These are phyloP conservation scores for Teratosphaeriaceae sp. DNA, from an alignment of 2,329 filamentous ascomycete species.

Conservation along the genomic window DNA sequence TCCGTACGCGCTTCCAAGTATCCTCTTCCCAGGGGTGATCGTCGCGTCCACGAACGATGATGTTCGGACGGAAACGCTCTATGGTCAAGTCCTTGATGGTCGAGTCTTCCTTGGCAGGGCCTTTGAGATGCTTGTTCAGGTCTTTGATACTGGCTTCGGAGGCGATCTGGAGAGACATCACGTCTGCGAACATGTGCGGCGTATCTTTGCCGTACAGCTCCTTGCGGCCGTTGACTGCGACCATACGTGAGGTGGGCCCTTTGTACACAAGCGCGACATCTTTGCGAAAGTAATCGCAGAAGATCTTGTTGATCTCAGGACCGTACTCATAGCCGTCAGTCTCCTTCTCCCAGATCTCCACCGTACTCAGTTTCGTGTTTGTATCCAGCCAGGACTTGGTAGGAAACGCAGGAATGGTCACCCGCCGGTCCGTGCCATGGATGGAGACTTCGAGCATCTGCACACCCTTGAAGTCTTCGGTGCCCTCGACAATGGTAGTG, in stretches of 20 bases:
- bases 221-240: slow-evolving; percentile 51
- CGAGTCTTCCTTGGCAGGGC: slow-evolving; percentile 26
- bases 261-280: slow-evolving; percentile 56
- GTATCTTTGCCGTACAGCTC: slow-evolving; percentile 42
- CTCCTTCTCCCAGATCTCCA: slow-evolving; percentile 53
- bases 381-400: slow-evolving; percentile 45
- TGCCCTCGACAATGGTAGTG: slow-evolving; percentile 41
- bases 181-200: slow-evolving; percentile 52
- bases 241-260: slow-evolving; percentile 49
- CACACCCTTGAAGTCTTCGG: slow-evolving; percentile 25
- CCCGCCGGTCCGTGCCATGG: slow-evolving; percentile 32
- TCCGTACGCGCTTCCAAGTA: slow-evolving; percentile 53
- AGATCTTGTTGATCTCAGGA: slow-evolving; percentile 44
- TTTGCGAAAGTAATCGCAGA: slow-evolving; percentile 51
- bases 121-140: slow-evolving; percentile 47
- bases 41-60: slow-evolving; percentile 49
- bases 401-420: slow-evolving; percentile 52
- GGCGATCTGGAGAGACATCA: slow-evolving; percentile 51
- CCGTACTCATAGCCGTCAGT: slow-evolving; percentile 54
- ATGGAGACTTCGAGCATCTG: slow-evolving; percentile 45
- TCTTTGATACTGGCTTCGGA: slow-evolving; percentile 51
- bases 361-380: slow-evolving; percentile 45
- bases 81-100: slow-evolving; percentile 43
- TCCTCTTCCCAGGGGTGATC: slow-evolving; percentile 54
- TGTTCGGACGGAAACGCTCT: slow-evolving; percentile 59